phyloP scores from a whole-genome alignment of 2,329 filamentous ascomycete species.

The Coniochaeta sp. region DNA sequence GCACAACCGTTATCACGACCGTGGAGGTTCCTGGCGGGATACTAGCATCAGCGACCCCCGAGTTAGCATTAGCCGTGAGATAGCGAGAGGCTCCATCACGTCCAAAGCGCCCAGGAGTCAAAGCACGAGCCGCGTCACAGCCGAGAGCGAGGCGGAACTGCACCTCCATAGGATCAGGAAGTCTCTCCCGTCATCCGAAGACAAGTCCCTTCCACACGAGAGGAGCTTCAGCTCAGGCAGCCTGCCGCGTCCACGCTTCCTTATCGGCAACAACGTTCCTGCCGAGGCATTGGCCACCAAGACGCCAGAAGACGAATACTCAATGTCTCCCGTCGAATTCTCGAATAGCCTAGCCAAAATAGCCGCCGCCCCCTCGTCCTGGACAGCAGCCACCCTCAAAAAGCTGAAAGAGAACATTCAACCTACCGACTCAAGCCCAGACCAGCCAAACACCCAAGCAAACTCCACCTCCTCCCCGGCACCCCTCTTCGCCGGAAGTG shows the following conservation, averaged over 20 bases:
- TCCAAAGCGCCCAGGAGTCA: constrained; percentile 18
- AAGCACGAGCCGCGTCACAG: constrained; percentile 20
- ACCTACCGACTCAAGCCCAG: constrained; percentile 2
- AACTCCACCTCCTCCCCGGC: constrained; percentile 6
- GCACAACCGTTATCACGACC: constrained; percentile 33
- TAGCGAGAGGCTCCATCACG: constrained; percentile 27
- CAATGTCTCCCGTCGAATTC: constrained; percentile 19
- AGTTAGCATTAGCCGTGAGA: constrained; percentile 32
- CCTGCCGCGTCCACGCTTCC: constrained; percentile 17
- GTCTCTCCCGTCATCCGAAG: constrained; percentile 22
- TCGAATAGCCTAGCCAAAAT: constrained; percentile 18
- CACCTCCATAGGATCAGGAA: constrained; percentile 34
- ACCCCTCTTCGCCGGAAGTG: constrained; percentile 18
- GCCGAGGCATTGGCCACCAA: constrained; percentile 18
- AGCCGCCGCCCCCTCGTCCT: constrained; percentile 22
- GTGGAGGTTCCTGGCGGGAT: constrained; percentile 37
- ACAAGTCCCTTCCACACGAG: neutral
- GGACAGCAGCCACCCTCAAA: constrained; percentile 24
- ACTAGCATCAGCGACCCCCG: constrained; percentile 30
- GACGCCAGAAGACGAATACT: constrained; percentile 17
- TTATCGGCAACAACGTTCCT: constrained; percentile 25
- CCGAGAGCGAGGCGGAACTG: constrained; percentile 32
- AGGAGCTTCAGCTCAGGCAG: neutral
- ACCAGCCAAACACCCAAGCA: constrained; percentile 4
- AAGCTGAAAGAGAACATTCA: constrained; percentile 17